These are phyloP conservation scores for Musa troglodytarum DNA, from an alignment of 176 grass and related monocot species.

Conservation along the genomic window DNA sequence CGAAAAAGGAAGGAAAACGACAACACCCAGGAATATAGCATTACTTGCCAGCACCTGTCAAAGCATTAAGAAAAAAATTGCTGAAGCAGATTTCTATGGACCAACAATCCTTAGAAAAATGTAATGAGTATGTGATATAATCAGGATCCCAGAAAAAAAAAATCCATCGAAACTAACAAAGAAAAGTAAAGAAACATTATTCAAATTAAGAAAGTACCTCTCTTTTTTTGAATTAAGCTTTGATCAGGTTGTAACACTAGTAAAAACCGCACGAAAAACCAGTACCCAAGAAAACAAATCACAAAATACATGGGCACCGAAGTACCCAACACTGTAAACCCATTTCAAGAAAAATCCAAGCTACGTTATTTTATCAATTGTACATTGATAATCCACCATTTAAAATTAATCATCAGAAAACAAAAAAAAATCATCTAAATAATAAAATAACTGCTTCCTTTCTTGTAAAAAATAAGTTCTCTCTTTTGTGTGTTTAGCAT, in stretches of 20 bases:
- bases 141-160: not conserved
- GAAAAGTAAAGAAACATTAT: not conserved
- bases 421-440: not conserved
- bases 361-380: too few relatives aligned
- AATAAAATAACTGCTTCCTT: not conserved
- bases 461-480: not conserved
- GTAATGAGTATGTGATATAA: not conserved
- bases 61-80: not conserved
- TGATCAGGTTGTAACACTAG: too few relatives aligned
- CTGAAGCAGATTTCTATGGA: not conserved
- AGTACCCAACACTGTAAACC: too few relatives aligned
- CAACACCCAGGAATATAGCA: conserved; percentile 96
- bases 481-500: not conserved
- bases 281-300: too few relatives aligned
- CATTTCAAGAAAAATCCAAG: too few relatives aligned
- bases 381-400: not conserved
- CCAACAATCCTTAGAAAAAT: not conserved
- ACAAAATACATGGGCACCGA: too few relatives aligned
- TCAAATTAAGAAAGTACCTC: too few relatives aligned
- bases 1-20: conserved; percentile 93
- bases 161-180: not conserved
- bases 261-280: too few relatives aligned
- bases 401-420: not conserved
- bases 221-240: too few relatives aligned
- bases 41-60: conserved; percentile 92